These are phyloP conservation scores for Amoebophrya sp. DNA, from an alignment of 169 alveolate genomes.

Conservation along the genomic window DNA sequence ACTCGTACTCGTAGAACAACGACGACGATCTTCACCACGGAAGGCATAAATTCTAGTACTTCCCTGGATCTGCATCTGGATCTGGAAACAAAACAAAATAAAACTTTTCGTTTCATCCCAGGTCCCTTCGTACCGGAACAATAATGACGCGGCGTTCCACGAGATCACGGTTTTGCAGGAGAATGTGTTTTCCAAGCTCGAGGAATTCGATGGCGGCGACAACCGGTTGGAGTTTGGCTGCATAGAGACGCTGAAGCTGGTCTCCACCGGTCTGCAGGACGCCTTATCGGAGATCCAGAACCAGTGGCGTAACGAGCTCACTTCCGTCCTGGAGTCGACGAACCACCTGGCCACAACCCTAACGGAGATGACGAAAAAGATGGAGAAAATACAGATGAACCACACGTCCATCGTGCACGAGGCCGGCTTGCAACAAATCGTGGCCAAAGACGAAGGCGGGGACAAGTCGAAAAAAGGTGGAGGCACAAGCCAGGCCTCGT, in stretches of 20 bases:
- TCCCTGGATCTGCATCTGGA: too few species aligned
- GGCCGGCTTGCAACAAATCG: background rate
- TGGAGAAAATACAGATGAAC: background rate
- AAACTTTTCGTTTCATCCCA: too few species aligned
- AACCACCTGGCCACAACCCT: background rate
- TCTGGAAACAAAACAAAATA: too few species aligned
- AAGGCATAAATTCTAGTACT: too few species aligned
- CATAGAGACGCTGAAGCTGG: background rate
- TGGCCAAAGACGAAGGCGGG: too few species aligned
- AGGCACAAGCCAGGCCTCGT: too few species aligned
- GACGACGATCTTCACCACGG: too few species aligned
- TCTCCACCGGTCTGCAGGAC: background rate
- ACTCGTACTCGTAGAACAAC: too few species aligned
- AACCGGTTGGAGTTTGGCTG: background rate
- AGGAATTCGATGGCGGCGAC: background rate
- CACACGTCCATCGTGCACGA: background rate
- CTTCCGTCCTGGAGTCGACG: background rate
- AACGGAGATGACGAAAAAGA: background rate
- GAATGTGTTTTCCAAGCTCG: background rate
- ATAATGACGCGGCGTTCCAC: background rate
- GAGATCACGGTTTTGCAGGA: background rate
- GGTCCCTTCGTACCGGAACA: background rate
- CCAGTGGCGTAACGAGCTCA: background rate
- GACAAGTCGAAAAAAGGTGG: too few species aligned
- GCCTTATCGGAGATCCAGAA: background rate